Base-by-base conservation (phyloP, 805 yeast species). In the Zygotorulaspora danielsina region DNA sequence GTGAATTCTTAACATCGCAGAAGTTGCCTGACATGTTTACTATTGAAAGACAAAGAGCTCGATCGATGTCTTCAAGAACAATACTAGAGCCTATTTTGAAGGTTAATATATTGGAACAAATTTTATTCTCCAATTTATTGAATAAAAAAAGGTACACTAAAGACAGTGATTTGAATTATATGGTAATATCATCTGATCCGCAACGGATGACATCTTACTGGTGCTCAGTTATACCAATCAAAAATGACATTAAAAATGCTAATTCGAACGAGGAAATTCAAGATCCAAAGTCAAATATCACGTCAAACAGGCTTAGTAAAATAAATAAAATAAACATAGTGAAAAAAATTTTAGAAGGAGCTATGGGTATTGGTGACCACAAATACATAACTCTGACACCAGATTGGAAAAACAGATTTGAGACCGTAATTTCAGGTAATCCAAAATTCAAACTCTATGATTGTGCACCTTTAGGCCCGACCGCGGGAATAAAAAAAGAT, bases 1-100 rank as follows among this genome's bases (percentile, higher is more conserved):
- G 61, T 1, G 55, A 64, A 11, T 37, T 54, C 17, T 43, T 64
- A 9, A 52, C 56, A 2, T 16, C 37, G 1, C 38, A 41, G 3
- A 32, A 44, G 2, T 20, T 44, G 0, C 72, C 77, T 0, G 71
- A 71, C 41, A 53, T 69, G 2, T 65, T 75, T 2, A 50, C 78
- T 8, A 59, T 79, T 2, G 86, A 80, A 49, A 52, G 77, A 41
- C 86, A 80, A 53, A 51, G 85, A 27, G 64, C 72, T 28, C 64
- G 84, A 35, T 66, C 76, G 0, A 59, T 59, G 46, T 73, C 80
- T 0, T 62, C 72, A 2, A 61, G 65, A 8, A 57, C 55, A 12
- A 70, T 79, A 1, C 61, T 75, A 4, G 81, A 78, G 39, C 68
- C 71, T 39, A 69, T 79, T 3, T 53, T 78, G 19, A 67, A 71